A percentile compares a stretch with the other conserved stretches of the same genome.
phyloP scores from a whole-genome alignment of 768 basidiomycete genomes.

The Boletus edulis region DNA sequence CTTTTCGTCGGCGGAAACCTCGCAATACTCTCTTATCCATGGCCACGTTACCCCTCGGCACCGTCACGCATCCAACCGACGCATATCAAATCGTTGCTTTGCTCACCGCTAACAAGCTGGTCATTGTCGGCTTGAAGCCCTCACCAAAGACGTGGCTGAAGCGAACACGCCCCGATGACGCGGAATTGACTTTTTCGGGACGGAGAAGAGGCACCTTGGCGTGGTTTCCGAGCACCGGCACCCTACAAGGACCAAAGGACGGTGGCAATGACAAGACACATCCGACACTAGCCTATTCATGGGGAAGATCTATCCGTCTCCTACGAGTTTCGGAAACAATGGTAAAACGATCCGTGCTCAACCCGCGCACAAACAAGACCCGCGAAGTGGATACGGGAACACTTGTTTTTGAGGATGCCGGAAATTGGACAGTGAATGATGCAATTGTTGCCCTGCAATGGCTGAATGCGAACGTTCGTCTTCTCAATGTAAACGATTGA shows the following conservation, averaged over 20 bases:
- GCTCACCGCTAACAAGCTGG: slow-evolving; percentile 86
- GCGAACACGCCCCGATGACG: slow-evolving; percentile 53
- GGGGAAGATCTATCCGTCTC: slow-evolving; percentile 69
- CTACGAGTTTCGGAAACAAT: slow-evolving; percentile 64
- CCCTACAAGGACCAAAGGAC: slow-evolving; percentile 22
- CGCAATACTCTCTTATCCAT: slow-evolving; percentile 75
- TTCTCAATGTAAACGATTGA: neutral
- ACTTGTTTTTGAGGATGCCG: slow-evolving; percentile 59
- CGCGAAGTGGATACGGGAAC: slow-evolving; percentile 60
- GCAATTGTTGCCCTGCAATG: slow-evolving; percentile 78
- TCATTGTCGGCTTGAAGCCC: slow-evolving; percentile 91
- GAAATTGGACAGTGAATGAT: slow-evolving; percentile 58
- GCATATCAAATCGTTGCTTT: slow-evolving; percentile 77
- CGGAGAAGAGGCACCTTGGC: slow-evolving; percentile 64
- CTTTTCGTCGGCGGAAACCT: slow-evolving; percentile 44
- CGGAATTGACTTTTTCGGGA: slow-evolving; percentile 39
- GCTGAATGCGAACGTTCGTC: slow-evolving; percentile 81
- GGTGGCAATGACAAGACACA: slow-evolving; percentile 28
- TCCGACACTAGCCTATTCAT: slow-evolving; percentile 81
- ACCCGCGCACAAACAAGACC: slow-evolving; percentile 58
- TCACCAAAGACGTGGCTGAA: slow-evolving; percentile 92
- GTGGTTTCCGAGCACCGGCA: slow-evolving; percentile 73
- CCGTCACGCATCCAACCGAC: slow-evolving; percentile 72
- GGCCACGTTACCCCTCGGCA: slow-evolving; percentile 79
- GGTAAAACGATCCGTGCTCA: slow-evolving; percentile 46